These are phyloP conservation scores for Arthrobotrys pseudoclavata DNA, from an alignment of 2,329 filamentous ascomycete genomes.

Conservation along the genomic window DNA sequence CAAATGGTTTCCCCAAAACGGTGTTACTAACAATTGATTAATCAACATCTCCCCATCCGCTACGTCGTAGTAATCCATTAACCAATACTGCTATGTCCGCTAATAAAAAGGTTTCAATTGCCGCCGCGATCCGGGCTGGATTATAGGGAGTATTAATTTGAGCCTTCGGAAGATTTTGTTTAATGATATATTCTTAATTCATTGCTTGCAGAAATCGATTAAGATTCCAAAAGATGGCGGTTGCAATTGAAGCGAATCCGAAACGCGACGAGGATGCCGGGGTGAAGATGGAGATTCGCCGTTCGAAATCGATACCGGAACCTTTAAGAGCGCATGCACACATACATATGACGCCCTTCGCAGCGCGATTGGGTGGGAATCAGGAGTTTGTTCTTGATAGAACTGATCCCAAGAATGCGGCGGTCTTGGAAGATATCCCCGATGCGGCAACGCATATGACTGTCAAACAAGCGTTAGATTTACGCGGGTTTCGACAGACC, in stretches of 20 bases:
- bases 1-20: slow-evolving; percentile 8
- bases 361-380: slow-evolving; percentile 61
- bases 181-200: background rate
- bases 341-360: slow-evolving; percentile 46
- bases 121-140: background rate
- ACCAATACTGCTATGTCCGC: background rate
- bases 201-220: background rate
- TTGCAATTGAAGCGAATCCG: slow-evolving; percentile 18
- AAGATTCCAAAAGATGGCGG: slow-evolving; percentile 35
- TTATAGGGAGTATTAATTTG: background rate
- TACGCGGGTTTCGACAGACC: slow-evolving; percentile 41
- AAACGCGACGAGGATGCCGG: slow-evolving; percentile 20
- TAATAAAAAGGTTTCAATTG: background rate
- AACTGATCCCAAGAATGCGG: slow-evolving; percentile 59
- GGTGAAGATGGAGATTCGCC: background rate
- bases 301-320: slow-evolving; percentile 4
- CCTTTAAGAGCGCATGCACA: slow-evolving; percentile 11
- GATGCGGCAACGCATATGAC: slow-evolving; percentile 59
- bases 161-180: background rate
- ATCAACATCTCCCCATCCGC: background rate
- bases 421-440: slow-evolving; percentile 52
- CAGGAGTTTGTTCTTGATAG: slow-evolving; percentile 60
- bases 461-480: slow-evolving; percentile 41
- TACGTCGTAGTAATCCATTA: background rate
- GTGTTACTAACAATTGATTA: slow-evolving; percentile 7